These are phyloP conservation scores for Xerocomellus amylosporus DNA, from an alignment of 768 basidiomycete genomes.

Conservation along the genomic window DNA sequence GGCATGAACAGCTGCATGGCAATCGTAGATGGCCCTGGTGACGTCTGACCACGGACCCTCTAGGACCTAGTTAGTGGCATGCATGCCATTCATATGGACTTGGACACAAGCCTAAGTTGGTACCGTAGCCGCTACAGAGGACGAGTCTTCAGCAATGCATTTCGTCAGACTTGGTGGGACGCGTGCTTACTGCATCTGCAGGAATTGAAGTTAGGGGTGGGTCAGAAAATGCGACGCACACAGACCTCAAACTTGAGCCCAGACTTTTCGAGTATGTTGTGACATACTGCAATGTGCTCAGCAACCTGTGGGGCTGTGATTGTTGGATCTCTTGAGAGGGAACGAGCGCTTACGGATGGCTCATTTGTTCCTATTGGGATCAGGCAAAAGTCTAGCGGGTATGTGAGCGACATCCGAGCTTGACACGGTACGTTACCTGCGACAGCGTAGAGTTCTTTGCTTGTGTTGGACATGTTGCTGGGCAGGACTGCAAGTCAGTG, in stretches of 20 bases:
- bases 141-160: slow-evolving; percentile 29
- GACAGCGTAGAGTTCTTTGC: slow-evolving; percentile 65
- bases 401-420: not conserved
- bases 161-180: slow-evolving; percentile 19
- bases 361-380: slow-evolving; percentile 80
- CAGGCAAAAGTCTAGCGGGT: slow-evolving; percentile 72
- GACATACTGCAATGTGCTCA: slow-evolving; percentile 78
- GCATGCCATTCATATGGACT: not conserved
- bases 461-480: slow-evolving; percentile 14
- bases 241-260: slow-evolving; percentile 81
- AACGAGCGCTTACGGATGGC: slow-evolving; percentile 53
- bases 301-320: slow-evolving; percentile 49
- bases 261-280: slow-evolving; percentile 75
- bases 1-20: slow-evolving; percentile 82
- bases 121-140: slow-evolving; percentile 76
- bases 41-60: slow-evolving; percentile 89
- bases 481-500: too few relatives aligned
- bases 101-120: slow-evolving; percentile 64
- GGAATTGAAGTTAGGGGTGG: not conserved
- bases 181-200: slow-evolving; percentile 39
- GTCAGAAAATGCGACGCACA: not conserved
- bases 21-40: slow-evolving; percentile 83
- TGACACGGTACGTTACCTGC: slow-evolving; percentile 49
- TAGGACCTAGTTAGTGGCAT: slow-evolving; percentile 8
- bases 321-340: slow-evolving; percentile 1